These are phyloP conservation scores for Vaccinium darrowii DNA, from an alignment of 148 eudicot genomes.

Conservation along the genomic window DNA sequence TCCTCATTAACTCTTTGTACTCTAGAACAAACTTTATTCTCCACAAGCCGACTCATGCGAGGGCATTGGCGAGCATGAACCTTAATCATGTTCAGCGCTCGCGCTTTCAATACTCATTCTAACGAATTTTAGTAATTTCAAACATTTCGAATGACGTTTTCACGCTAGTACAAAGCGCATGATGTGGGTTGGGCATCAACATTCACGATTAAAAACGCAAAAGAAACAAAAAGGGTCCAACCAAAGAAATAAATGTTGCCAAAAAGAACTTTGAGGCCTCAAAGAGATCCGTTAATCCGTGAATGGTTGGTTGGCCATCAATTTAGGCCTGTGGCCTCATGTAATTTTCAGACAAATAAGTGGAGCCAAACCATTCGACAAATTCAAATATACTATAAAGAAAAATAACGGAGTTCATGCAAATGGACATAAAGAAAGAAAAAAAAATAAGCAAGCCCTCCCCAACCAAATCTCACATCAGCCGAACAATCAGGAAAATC, in stretches of 20 bases:
- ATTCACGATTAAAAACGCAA: not conserved
- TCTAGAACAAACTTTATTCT: no score
- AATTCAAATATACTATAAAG: not conserved
- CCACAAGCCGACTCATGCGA: no score
- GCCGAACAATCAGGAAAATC: not conserved
- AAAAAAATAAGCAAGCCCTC: not conserved
- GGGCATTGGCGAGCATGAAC: no score
- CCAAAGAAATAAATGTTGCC: not conserved
- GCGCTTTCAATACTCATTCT: not conserved
- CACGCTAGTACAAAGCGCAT: no score
- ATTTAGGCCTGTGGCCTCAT: not conserved
- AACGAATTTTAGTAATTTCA: not conserved
- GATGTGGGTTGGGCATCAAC: not conserved
- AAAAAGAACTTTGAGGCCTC: not conserved
- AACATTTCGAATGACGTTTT: not conserved
- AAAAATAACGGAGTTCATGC: no score
- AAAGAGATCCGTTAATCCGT: not conserved
- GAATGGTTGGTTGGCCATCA: conserved; percentile 17
- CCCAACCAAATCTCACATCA: conserved; percentile 4
- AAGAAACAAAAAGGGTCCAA: not conserved
- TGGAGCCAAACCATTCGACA: not conserved
- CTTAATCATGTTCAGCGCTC: no score
- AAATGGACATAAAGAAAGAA: not conserved
- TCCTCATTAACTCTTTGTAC: no score
- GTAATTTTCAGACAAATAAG: not conserved